Evolutionary conservation across 2,329 filamentous ascomycete species (phyloP), one percentile per base, ranked within the genome.

Genomic region (Aureobasidium mangrovei): DNA sequence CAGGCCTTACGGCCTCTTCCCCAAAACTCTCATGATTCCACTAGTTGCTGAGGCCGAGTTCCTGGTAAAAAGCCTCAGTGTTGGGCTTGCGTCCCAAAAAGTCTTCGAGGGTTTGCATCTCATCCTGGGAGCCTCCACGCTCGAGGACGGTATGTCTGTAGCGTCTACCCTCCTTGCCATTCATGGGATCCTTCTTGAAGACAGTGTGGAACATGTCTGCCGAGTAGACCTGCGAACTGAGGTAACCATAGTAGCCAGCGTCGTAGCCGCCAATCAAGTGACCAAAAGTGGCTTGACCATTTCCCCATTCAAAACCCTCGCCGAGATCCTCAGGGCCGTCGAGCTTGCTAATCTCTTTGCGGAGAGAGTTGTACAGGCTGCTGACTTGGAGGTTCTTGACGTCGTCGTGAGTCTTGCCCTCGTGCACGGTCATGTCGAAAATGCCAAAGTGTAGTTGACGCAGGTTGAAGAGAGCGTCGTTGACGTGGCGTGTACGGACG

Each of bases 191-290:
- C 61, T 80, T 75, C 73, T 85, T 84, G 73, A 93, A 93, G 44
- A 86, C 83, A 0, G 79, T 79, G 70, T 88, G 83, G 75, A 91
- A 94, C 86, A 94, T 91, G 69, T 94, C 88, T 28, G 85, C 80
- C 26, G 83, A 87, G 71, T 91, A 93, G 18, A 93, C 88, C 67
- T 88, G 80, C 1, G 84, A 88, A 59, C 80, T 85, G 33, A 78
- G 65, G 60, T 78, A 77, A 47, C 74, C 76, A 68, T 93, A 93
- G 72, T 91, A 91, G 41, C 87, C 86, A 31, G 88, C 87, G 68
- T 91, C 88, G 64, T 93, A 93, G 2, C 88, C 88, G 52, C 86
- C 86, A 57, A 91, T 87, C 59, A 91, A 75, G 69, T 93, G 88
- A 12, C 87, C 86, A 64, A 93, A 91, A 0, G 83, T 88, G 4